A percentile compares a stretch with the other conserved stretches of the same genome.
phyloP scores from a whole-genome alignment of 805 yeast species.

The Wickerhamiella alocasiicola region DNA sequence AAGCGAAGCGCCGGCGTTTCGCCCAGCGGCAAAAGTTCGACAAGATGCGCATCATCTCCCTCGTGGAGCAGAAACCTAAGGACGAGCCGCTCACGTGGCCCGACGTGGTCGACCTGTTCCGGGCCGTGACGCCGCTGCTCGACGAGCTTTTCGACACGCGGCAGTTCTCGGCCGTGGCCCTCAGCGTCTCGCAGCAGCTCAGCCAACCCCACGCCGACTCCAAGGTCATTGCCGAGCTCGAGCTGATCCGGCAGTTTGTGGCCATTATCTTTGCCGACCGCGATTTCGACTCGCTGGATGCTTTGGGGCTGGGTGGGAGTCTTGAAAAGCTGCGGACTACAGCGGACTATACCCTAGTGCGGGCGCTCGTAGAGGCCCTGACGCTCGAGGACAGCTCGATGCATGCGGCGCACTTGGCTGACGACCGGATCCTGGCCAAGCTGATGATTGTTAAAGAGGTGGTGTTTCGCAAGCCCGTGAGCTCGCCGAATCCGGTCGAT shows the following conservation, averaged over 20 bases:
- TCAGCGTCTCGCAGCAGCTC: constrained; percentile 13
- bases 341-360: constrained; percentile 24
- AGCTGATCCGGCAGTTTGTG: constrained; percentile 25
- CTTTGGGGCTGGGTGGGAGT: constrained; percentile 13
- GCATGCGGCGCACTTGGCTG: constrained; percentile 9
- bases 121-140: constrained; percentile 20
- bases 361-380: constrained; percentile 18
- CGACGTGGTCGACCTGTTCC: constrained; percentile 19
- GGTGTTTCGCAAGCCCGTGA: not conserved
- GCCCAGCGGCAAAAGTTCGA: constrained; percentile 11
- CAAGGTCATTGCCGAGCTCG: constrained; percentile 24
- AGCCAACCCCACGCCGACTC: constrained; percentile 9
- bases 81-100: constrained; percentile 17
- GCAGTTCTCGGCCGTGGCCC: constrained; percentile 18
- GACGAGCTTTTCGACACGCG: constrained; percentile 21
- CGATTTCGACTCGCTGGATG: constrained; percentile 12
- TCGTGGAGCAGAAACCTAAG: constrained; percentile 1
- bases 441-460: constrained; percentile 6
- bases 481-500: not conserved
- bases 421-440: constrained; percentile 8
- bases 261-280: constrained; percentile 17
- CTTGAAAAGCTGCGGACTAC: constrained; percentile 27
- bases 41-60: constrained; percentile 5
- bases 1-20: constrained; percentile 12
- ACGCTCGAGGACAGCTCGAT: constrained; percentile 13